phyloP scores from a whole-genome alignment of 345 rosid species.

The Chamaenerion angustifolium region DNA sequence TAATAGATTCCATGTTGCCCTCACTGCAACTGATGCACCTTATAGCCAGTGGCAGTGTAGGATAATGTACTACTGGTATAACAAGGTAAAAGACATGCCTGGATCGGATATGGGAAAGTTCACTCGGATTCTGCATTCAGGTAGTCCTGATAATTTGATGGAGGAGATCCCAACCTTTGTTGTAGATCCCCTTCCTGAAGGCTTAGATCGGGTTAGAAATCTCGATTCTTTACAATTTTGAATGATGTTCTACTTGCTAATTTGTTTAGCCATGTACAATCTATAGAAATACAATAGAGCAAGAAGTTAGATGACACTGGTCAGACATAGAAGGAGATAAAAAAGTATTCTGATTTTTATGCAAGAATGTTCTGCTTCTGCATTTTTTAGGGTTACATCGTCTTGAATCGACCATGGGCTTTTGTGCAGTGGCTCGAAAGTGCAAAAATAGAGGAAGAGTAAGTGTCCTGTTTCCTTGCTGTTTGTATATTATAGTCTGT shows the following conservation, averaged over 20 bases:
- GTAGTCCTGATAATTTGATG: conserved; percentile 54
- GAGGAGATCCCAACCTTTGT: conserved; percentile 59
- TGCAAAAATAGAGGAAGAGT: conserved; percentile 58
- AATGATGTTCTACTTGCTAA: too few species aligned
- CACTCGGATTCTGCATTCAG: conserved; percentile 65
- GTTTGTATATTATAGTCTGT: background rate
- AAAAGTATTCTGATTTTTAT: background rate
- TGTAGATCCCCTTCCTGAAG: conserved; percentile 70
- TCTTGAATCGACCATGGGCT: conserved; percentile 75
- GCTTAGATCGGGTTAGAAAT: conserved; percentile 54
- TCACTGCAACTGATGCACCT: conserved; percentile 52
- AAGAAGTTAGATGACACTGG: too few species aligned
- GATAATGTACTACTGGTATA: conserved; percentile 70
- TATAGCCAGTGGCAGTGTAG: conserved; percentile 82
- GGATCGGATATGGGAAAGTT: conserved; percentile 75
- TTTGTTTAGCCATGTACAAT: too few species aligned
- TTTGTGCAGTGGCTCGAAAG: conserved; percentile 75
- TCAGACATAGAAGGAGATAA: too few species aligned
- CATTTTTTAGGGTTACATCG: conserved; percentile 51
- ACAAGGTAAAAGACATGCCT: conserved; percentile 44
- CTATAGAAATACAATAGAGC: too few species aligned
- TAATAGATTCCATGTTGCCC: conserved; percentile 45
- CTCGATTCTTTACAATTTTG: background rate
- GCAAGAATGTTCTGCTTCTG: background rate
- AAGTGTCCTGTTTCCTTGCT: conserved; percentile 7